phyloP scores from a whole-genome alignment of 1,284 basidiomycete genomes.

The Leccinum insolens region DNA sequence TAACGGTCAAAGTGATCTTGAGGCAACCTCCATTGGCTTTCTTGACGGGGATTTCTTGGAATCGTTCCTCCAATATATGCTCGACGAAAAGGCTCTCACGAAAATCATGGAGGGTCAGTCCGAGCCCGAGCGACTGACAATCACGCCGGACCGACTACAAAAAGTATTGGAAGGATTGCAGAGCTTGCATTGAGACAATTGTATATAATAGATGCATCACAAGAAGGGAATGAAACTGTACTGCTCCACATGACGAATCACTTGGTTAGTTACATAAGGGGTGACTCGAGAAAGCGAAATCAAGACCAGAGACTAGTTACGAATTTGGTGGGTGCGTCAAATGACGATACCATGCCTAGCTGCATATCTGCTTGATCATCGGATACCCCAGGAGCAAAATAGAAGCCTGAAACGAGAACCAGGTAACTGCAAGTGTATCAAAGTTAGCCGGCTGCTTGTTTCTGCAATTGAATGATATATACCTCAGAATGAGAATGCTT shows the following conservation, averaged over 20 bases:
- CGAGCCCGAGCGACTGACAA: slow-evolving; percentile 54
- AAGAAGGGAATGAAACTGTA: slow-evolving; percentile 22
- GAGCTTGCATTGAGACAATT: slow-evolving; percentile 56
- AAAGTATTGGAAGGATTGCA: slow-evolving; percentile 62
- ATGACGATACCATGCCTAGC: slow-evolving; percentile 5
- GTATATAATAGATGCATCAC: slow-evolving; percentile 14
- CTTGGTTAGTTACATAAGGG: slow-evolving; percentile 6
- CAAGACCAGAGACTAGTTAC: slow-evolving; percentile 25
- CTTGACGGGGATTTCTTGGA: slow-evolving; percentile 91
- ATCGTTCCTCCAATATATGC: slow-evolving; percentile 52
- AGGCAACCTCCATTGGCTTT: slow-evolving; percentile 70
- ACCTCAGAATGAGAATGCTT: slow-evolving; percentile 91
- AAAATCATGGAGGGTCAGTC: slow-evolving; percentile 56
- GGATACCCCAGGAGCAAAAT: slow-evolving; percentile 48
- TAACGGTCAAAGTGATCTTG: slow-evolving; percentile 57
- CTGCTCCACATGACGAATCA: neutral
- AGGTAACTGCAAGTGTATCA: slow-evolving; percentile 47
- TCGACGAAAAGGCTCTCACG: slow-evolving; percentile 39
- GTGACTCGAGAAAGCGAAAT: slow-evolving; percentile 5
- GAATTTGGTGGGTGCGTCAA: slow-evolving; percentile 7
- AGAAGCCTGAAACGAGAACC: slow-evolving; percentile 63
- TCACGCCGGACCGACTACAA: slow-evolving; percentile 47
- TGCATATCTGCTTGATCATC: slow-evolving; percentile 26
- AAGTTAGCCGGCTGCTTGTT: slow-evolving; percentile 5
- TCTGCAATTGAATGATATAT: slow-evolving; percentile 36